Evolutionary conservation across 2,329 filamentous ascomycete genomes (phyloP).

Genomic region (Ramularia collo-cygni): DNA sequence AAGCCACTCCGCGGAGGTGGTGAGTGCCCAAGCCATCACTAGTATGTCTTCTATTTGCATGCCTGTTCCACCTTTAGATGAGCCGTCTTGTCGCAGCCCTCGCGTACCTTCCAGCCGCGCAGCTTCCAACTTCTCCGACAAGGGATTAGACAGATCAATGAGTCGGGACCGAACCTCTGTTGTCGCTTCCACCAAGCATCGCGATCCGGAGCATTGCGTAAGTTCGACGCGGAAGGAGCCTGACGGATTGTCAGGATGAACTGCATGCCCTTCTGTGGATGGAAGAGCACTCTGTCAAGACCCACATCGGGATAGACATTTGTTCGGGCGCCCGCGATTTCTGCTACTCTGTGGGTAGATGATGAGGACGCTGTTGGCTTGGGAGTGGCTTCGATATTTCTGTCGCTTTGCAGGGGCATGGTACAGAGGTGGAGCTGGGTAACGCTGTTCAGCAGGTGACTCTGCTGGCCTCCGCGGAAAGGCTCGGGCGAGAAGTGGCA

Average conservation of each 20-base stretch:
- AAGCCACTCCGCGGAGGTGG: no score
- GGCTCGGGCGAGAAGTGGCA: not conserved
- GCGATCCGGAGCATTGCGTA: conserved; percentile 28
- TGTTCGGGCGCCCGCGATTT: conserved; percentile 23
- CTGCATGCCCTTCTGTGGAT: conserved; percentile 37
- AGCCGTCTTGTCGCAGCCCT: no score
- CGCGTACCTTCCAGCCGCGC: no score
- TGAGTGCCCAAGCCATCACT: no score
- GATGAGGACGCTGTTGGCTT: not conserved
- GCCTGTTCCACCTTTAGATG: no score
- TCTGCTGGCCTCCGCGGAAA: not conserved
- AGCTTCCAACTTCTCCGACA: no score
- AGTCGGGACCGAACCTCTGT: conserved; percentile 44
- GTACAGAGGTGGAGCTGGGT: no score
- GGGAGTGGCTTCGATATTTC: conserved; percentile 4
- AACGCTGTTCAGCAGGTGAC: no score
- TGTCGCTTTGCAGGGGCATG: no score
- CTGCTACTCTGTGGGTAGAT: no score
- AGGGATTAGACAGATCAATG: conserved; percentile 46
- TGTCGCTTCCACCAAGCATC: conserved; percentile 46
- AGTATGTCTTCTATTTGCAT: no score
- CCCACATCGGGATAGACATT: conserved; percentile 34
- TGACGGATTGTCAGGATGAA: conserved; percentile 43
- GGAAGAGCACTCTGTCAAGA: conserved; percentile 31
- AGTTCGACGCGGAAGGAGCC: conserved; percentile 28